Base-by-base conservation (phyloP, 2,329 filamentous ascomycete species). In the Xylaria sp. region DNA sequence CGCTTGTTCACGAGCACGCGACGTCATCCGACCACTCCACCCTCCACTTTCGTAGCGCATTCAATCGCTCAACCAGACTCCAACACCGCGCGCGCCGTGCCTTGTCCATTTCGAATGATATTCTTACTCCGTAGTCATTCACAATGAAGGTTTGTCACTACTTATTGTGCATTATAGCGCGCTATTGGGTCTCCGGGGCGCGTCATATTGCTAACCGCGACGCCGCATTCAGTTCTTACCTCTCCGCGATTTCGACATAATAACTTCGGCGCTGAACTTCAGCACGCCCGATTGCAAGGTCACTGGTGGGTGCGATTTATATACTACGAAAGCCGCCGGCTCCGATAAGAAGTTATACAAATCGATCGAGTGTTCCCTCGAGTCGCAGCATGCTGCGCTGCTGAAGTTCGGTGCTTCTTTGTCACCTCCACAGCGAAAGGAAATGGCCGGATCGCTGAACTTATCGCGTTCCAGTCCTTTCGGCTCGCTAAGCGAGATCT, bases 271-370 rank as follows among this genome's bases (percentile, higher is more conserved):
- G 66, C 87, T 99, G 74, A 98, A 97, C 75, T 98, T 98, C 82
- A 92, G 95, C 72, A 97, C 94, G 1, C 87, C 91, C 53, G 94
- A 98, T 75, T 93, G 92, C 74, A 91, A 94, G 69, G 90, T 99
- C 63, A 90, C 93, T 27, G 95, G 95, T 70, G 91, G 92, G 67
- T 98, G 94, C 82, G 95, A 99, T 77, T 85, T 98, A 17, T 99
- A 97, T 82, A 98, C 94, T 9, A 97, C 93, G 25, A 99, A 99
- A 78, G 93, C 95, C 29, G 93, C 94, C 57, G 93, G 93, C 46
- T 89, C 90, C 66, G 95, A 99, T 76, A 97, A 97, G 85, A 98
- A 98, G 75, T 83, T 99, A 8, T 97, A 97, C 83, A 96, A 93
- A 78, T 91, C 90, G 74, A 98, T 99, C 73, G 93, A 97, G 75